Evolutionary conservation across 2,329 filamentous ascomycete species (phyloP), one percentile per base, ranked within the genome.

Genomic region (Mycosphaerella arachidis): DNA sequence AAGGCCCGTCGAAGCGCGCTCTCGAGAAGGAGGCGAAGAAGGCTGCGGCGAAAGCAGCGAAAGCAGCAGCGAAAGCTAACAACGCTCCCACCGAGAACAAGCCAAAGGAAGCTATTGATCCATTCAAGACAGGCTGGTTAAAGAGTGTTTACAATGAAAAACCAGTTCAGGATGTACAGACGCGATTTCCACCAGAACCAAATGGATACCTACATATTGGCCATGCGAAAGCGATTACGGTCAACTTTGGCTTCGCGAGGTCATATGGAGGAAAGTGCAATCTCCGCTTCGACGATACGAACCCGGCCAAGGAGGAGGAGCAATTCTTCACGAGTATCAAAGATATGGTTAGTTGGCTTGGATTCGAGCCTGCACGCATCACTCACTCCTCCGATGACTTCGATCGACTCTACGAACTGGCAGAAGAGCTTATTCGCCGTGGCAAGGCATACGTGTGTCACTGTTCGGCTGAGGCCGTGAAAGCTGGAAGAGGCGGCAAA

Each of bases 161-260:
- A 70, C 75, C 78, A 0, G 77, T 76, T 51, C 65, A 71, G 30
- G 70, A 77, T 12, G 78, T 81, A 40, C 73, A 76, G 56, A 78
- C 79, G 9, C 79, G 79, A 56, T 82, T 82, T 61, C 79, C 79
- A 0, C 79, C 79, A 30, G 79, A 81, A 76, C 94, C 94, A 52
- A 97, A 97, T 74, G 94, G 93, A 57, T 97, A 89, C 73, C 83
- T 97, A 9, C 92, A 97, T 72, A 89, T 97, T 67, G 93, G 93
- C 20, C 94, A 97, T 73, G 90, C 89, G 66, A 97, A 97, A 79
- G 93, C 94, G 24, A 97, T 97, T 74, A 89, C 91, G 0, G 86
- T 97, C 75, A 97, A 97, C 77, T 97, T 97, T 77, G 93, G 93
- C 6, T 97, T 97, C 73, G 93, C 94, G 13, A 86, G 84, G 71